Percentiles rank a stretch among this genome's conserved stretches.
phyloP scores from a whole-genome alignment of 192 early-diverging fungal genomes.

The Obelidium mucronatum region DNA sequence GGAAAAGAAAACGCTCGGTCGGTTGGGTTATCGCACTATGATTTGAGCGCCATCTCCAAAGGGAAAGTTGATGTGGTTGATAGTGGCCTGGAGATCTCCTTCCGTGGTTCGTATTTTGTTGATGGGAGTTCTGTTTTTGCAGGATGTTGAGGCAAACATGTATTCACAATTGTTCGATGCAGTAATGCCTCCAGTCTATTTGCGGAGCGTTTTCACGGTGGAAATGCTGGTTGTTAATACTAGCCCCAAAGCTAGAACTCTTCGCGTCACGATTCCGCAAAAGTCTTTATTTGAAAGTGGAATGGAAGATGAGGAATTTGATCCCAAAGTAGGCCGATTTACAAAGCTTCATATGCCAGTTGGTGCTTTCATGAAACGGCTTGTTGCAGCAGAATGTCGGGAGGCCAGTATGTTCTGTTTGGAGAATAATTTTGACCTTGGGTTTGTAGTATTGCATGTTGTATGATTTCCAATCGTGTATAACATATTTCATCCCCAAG shows the following conservation, averaged over 20 bases:
- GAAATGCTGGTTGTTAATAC: constrained; percentile 47
- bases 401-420: constrained; percentile 49
- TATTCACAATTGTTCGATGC: neutral
- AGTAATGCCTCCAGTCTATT: constrained; percentile 41
- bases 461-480: neutral
- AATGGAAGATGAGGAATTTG: neutral
- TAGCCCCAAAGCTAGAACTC: constrained; percentile 12
- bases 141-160: too few species aligned
- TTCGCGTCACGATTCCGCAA: constrained; percentile 25
- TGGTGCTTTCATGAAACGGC: constrained; percentile 12
- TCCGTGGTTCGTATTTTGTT: neutral
- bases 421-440: constrained; percentile 44
- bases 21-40: neutral
- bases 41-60: neutral
- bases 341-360: constrained; percentile 22
- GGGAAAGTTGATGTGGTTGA: neutral
- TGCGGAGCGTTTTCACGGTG: constrained; percentile 48
- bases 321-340: neutral
- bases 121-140: neutral
- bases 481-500: neutral
- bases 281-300: neutral
- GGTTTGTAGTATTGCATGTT: constrained; percentile 30
- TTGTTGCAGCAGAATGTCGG: constrained; percentile 26
- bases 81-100: constrained; percentile 21
- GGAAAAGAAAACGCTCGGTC: neutral